phyloP scores from a whole-genome alignment of 164 flowering plant genomes.

The Liquidambar formosana region DNA sequence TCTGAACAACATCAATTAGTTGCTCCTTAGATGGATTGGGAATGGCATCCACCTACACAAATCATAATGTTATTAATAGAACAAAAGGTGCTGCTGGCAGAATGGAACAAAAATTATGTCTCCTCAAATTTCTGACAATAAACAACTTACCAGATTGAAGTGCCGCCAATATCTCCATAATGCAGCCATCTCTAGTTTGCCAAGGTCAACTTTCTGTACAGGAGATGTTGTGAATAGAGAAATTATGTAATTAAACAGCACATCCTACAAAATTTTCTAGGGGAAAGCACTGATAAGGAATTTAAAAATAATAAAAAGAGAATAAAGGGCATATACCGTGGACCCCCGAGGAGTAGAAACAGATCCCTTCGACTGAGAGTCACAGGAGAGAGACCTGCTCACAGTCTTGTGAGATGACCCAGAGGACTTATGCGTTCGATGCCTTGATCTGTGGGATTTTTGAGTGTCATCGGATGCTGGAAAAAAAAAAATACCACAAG shows the following conservation, averaged over 20 bases:
- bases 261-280: background rate
- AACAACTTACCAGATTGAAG: conserved; percentile 84
- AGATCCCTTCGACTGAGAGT: conserved; percentile 78
- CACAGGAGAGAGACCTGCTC: conserved; percentile 74
- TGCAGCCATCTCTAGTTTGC: conserved; percentile 87
- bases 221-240: background rate
- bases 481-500: conserved; percentile 17
- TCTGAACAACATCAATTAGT: conserved; percentile 78
- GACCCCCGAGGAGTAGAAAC: conserved; percentile 53
- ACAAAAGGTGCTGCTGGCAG: background rate
- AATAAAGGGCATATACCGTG: conserved; percentile 33
- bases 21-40: conserved; percentile 93
- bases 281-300: background rate
- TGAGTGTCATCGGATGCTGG: conserved; percentile 92
- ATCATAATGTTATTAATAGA: background rate
- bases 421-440: conserved; percentile 57
- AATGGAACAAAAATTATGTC: background rate
- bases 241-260: background rate
- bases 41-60: conserved; percentile 58
- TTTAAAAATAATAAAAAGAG: background rate
- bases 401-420: conserved; percentile 71
- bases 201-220: conserved; percentile 78
- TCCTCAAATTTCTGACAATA: background rate
- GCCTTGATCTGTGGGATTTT: conserved; percentile 72
- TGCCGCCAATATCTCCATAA: conserved; percentile 92